Conservation (phyloP, 345 rosid genomes). For the Psidium guajava region DNA sequence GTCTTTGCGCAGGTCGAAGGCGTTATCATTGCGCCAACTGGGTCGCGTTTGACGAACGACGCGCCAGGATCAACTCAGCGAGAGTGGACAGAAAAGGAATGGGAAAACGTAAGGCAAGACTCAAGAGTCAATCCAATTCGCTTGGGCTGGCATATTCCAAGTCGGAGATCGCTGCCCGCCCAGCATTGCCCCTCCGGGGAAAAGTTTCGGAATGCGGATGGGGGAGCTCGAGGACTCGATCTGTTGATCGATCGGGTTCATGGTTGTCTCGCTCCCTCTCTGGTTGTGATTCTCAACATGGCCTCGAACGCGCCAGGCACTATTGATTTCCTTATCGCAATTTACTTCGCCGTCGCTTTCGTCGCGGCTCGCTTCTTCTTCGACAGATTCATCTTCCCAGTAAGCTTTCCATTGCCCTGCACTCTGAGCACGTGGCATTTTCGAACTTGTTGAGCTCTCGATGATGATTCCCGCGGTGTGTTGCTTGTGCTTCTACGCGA, state of each 20-base stretch:
- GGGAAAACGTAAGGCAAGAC: no score
- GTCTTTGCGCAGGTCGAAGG: no score
- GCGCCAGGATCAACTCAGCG: no score
- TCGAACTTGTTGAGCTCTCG: background rate
- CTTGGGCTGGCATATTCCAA: no score
- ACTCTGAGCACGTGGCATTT: background rate
- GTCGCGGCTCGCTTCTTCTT: constrained; percentile 50
- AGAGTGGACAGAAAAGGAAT: no score
- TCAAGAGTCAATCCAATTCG: no score
- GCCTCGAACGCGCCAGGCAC: no score
- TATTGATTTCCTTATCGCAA: no score
- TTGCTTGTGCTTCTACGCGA: background rate
- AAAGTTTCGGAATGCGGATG: background rate
- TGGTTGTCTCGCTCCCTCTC: background rate
- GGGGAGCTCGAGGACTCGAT: background rate
- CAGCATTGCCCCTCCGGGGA: background rate
- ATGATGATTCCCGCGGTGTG: background rate
- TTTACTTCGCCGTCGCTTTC: constrained; percentile 57
- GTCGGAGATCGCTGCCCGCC: no score
- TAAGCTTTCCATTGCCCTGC: constrained; percentile 15
- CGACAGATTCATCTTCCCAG: constrained; percentile 76
- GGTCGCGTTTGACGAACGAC: no score
- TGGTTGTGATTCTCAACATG: background rate
- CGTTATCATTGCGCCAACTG: no score
- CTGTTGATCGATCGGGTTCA: background rate